phyloP scores from a whole-genome alignment of 441 rosid species.

The Corymbia citriodora region DNA sequence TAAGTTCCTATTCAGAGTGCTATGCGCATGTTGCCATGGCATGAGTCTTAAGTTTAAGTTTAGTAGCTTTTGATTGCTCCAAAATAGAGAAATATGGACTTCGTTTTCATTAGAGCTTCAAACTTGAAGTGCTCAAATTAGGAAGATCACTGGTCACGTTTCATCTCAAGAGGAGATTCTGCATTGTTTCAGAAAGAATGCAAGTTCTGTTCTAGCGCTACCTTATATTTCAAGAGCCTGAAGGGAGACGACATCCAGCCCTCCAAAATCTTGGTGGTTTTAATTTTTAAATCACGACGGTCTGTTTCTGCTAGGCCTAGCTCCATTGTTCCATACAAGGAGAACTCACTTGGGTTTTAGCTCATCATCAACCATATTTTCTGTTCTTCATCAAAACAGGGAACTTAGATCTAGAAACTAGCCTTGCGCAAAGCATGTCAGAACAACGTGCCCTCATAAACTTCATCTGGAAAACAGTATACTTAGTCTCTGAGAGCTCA shows the following conservation, averaged over 20 bases:
- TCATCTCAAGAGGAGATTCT: not conserved
- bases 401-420: not conserved
- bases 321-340: not conserved
- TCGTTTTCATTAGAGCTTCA: not conserved
- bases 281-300: too few species aligned
- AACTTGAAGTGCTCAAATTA: not conserved
- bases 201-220: not conserved
- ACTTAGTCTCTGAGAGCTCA: not conserved
- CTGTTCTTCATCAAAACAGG: not conserved
- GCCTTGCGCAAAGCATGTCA: not conserved
- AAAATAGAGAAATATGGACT: not conserved
- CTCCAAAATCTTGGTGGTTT: not conserved
- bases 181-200: not conserved
- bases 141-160: not conserved
- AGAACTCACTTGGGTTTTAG: not conserved
- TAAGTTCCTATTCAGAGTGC: not conserved
- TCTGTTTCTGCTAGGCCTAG: not conserved
- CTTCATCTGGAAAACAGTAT: not conserved
- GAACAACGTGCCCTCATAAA: not conserved
- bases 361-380: not conserved
- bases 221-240: not conserved
- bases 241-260: not conserved
- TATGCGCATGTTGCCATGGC: not conserved
- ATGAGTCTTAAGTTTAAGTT: not conserved
- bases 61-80: not conserved